A percentile compares a stretch with the other conserved stretches of the same genome.
Evolutionary conservation across 2,329 filamentous ascomycete species (phyloP).

Genomic region (Fusarium fujikuroi): DNA sequence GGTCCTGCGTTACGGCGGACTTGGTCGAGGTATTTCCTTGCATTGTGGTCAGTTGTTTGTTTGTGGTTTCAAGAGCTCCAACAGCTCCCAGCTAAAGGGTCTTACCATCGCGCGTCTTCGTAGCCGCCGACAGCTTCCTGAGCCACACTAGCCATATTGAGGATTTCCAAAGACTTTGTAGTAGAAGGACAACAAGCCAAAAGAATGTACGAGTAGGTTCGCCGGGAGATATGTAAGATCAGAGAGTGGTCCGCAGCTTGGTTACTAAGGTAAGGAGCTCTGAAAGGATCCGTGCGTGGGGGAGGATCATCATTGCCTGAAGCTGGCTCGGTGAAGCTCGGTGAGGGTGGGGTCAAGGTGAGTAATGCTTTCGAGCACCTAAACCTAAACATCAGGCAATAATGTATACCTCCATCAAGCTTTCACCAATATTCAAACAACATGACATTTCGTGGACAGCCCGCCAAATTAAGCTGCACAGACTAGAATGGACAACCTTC

Average conservation of each 20-base stretch:
- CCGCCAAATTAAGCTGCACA: not conserved
- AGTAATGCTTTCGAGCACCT: not conserved
- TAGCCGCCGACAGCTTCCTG: slow-evolving; percentile 31
- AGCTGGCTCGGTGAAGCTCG: slow-evolving; percentile 46
- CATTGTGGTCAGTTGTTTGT: slow-evolving; percentile 12
- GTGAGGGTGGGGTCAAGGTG: slow-evolving; percentile 49
- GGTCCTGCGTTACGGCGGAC: slow-evolving; percentile 82
- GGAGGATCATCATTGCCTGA: slow-evolving; percentile 38
- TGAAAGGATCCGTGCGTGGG: slow-evolving; percentile 36
- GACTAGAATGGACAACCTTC: slow-evolving; percentile 63
- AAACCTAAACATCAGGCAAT: not conserved
- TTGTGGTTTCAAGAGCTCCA: slow-evolving; percentile 11
- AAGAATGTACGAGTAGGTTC: not conserved
- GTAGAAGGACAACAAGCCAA: not conserved
- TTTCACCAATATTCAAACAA: not conserved
- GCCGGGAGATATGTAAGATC: slow-evolving; percentile 13
- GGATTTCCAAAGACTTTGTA: not conserved
- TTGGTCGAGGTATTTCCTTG: slow-evolving; percentile 84
- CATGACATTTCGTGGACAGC: not conserved
- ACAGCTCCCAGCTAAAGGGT: slow-evolving; percentile 19
- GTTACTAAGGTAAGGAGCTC: slow-evolving; percentile 8
- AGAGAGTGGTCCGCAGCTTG: not conserved
- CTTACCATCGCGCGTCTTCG: slow-evolving; percentile 51
- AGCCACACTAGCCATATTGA: slow-evolving; percentile 44
- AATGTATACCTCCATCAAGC: not conserved